phyloP scores from a whole-genome alignment of 768 basidiomycete genomes.

The Calvatia gigantea region DNA sequence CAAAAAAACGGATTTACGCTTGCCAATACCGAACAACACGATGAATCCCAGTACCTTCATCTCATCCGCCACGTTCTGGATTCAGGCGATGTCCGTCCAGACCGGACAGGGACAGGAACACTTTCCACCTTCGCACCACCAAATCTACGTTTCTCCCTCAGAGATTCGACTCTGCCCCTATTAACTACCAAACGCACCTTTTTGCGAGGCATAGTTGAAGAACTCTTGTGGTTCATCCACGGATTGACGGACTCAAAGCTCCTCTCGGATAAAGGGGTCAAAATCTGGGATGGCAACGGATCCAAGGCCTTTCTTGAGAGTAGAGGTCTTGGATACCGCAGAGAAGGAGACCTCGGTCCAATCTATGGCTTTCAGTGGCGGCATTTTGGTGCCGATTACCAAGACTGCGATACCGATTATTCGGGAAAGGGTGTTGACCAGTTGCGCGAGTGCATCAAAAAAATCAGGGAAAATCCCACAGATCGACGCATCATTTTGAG shows the following conservation, averaged over 20 bases:
- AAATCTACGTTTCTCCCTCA: constrained; percentile 84
- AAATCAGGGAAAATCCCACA: constrained; percentile 91
- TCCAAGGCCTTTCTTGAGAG: constrained; percentile 82
- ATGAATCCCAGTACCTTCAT: constrained; percentile 86
- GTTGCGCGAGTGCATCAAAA: constrained; percentile 80
- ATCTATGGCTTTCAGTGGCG: constrained; percentile 98
- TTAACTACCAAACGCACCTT: constrained; percentile 96
- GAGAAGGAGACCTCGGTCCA: constrained; percentile 92
- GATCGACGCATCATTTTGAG: constrained; percentile 92
- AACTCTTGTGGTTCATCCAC: constrained; percentile 90
- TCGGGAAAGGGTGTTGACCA: constrained; percentile 89
- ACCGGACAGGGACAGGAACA: constrained; percentile 95
- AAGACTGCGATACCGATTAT: constrained; percentile 72
- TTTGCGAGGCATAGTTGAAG: constrained; percentile 85
- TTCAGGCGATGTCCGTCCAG: constrained; percentile 74
- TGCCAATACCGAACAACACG: constrained; percentile 39
- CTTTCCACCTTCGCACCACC: constrained; percentile 90
- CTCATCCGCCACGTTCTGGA: constrained; percentile 77
- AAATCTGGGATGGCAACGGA: constrained; percentile 98
- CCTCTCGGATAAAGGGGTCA: constrained; percentile 78
- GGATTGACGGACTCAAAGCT: constrained; percentile 80
- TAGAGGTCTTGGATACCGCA: constrained; percentile 76
- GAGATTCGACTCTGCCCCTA: constrained; percentile 72
- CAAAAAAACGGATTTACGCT: neutral
- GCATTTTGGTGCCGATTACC: constrained; percentile 87